Evolutionary conservation across 805 yeast species (phyloP).

Genomic region (Hanseniaspora lachancei): DNA sequence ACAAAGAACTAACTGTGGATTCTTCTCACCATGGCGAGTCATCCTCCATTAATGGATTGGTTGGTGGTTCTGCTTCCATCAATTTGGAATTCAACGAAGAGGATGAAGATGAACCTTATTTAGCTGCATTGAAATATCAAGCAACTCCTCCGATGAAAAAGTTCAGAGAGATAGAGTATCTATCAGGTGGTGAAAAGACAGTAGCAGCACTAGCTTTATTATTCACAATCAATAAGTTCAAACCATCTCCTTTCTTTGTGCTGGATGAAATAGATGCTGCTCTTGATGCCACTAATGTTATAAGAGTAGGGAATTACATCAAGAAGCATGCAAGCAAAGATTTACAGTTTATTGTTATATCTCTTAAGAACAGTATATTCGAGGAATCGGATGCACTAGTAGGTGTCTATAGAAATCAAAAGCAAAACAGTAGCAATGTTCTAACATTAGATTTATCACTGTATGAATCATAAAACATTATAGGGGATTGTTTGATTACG

Average conservation of each 20-base stretch:
- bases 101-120: slow-evolving; percentile 80
- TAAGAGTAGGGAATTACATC: slow-evolving; percentile 75
- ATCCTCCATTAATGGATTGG: slow-evolving; percentile 33
- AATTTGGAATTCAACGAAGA: slow-evolving; percentile 41
- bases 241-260: slow-evolving; percentile 91
- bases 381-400: slow-evolving; percentile 83
- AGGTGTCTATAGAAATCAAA: slow-evolving; percentile 79
- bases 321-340: slow-evolving; percentile 58
- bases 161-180: slow-evolving; percentile 78
- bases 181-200: slow-evolving; percentile 94
- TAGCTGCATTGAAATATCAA: slow-evolving; percentile 71
- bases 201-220: slow-evolving; percentile 88
- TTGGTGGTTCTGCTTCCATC: slow-evolving; percentile 88
- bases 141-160: slow-evolving; percentile 95
- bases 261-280: slow-evolving; percentile 98
- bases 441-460: slow-evolving; percentile 51
- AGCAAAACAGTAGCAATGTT: slow-evolving; percentile 56
- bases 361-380: slow-evolving; percentile 74
- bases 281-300: slow-evolving; percentile 77
- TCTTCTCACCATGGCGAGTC: slow-evolving; percentile 32
- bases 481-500: too few species aligned
- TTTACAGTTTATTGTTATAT: slow-evolving; percentile 84
- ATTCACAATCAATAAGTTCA: slow-evolving; percentile 80
- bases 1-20: slow-evolving; percentile 68
- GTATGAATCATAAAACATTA: background rate